Conservation (phyloP, 208 protist species). For the Trypanosoma caninum region DNA sequence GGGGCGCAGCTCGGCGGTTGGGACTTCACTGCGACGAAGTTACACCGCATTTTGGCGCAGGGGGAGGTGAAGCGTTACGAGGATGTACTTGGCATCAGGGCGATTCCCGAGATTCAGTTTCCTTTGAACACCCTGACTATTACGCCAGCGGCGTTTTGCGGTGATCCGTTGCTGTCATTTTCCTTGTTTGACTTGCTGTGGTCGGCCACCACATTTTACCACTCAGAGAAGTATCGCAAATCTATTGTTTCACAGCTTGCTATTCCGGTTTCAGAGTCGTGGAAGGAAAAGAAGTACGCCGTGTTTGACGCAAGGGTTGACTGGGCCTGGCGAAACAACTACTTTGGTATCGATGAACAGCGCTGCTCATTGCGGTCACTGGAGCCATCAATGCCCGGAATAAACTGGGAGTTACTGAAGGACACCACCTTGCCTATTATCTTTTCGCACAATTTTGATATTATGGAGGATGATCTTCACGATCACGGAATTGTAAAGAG, state of each 20-base stretch:
- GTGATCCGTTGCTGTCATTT: conserved; percentile 46
- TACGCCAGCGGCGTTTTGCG: not conserved
- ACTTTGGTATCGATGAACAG: conserved; percentile 39
- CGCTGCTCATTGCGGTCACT: conserved; percentile 21
- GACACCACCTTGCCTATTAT: conserved; percentile 58
- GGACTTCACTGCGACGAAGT: conserved; percentile 48
- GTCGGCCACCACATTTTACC: conserved; percentile 59
- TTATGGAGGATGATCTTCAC: conserved; percentile 85
- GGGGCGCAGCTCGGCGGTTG: conserved; percentile 38
- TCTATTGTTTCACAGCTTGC: conserved; percentile 32
- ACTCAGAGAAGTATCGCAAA: conserved; percentile 35
- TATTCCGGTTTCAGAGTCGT: conserved; percentile 61
- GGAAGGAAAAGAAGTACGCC: conserved; percentile 43
- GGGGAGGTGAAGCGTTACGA: conserved; percentile 48
- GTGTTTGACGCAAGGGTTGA: conserved; percentile 72
- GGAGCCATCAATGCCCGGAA: conserved; percentile 31
- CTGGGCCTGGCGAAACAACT: conserved; percentile 85
- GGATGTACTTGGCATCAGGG: conserved; percentile 34
- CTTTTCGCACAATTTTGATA: conserved; percentile 65
- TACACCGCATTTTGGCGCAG: conserved; percentile 68
- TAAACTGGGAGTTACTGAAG: conserved; percentile 78
- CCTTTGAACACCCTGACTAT: conserved; percentile 63
- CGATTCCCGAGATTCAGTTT: conserved; percentile 76
- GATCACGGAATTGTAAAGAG: conserved; percentile 62
- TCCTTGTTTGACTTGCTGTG: conserved; percentile 40